phyloP scores from a whole-genome alignment of 2,329 filamentous ascomycete species.

The Alternaria gansuensis region DNA sequence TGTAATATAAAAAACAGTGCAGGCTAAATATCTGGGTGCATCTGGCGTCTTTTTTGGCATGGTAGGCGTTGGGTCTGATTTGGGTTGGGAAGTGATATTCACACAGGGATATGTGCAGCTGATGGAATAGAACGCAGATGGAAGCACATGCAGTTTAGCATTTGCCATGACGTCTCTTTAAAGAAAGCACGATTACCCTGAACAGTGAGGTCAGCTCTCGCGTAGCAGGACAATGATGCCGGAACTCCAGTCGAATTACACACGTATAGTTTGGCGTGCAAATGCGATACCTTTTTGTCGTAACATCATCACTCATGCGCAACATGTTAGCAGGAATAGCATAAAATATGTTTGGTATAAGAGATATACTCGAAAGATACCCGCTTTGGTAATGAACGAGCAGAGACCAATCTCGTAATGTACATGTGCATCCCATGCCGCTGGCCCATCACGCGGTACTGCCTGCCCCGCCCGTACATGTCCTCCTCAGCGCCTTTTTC shows the following conservation, averaged over 20 bases:
- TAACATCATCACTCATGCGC: not conserved
- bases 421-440: constrained; percentile 11
- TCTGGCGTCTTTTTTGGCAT: not conserved
- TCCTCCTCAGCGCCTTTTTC: not conserved
- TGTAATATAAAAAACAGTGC: not conserved
- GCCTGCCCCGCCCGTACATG: not conserved
- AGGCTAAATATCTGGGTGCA: not conserved
- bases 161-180: not conserved
- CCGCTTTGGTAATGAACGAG: constrained; percentile 10
- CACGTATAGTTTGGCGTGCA: not conserved
- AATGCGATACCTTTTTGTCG: not conserved
- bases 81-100: not conserved
- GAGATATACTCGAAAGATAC: not conserved
- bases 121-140: not conserved
- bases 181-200: not conserved
- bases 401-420: constrained; percentile 12
- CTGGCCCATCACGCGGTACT: not conserved
- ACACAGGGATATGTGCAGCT: not conserved
- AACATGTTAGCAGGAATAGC: not conserved
- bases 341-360: not conserved
- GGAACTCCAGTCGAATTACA: not conserved
- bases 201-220: not conserved
- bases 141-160: not conserved
- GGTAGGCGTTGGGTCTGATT: not conserved
- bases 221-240: not conserved